A percentile compares a stretch with the other conserved stretches of the same genome.
phyloP scores from a whole-genome alignment of 306 rosid genomes.

The Rosa multiflora region DNA sequence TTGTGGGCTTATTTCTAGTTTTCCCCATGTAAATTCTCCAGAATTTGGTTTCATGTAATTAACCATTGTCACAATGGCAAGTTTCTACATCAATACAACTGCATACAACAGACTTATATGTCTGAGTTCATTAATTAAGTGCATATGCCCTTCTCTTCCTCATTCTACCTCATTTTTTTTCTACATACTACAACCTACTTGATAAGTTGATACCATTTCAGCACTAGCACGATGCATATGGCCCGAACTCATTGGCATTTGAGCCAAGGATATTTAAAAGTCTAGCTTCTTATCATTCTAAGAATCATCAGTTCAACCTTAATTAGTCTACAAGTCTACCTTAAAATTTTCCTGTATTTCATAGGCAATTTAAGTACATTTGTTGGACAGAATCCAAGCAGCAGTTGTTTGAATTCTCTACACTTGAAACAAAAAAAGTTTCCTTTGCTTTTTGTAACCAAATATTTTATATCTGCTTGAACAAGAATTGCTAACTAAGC shows the following conservation, averaged over 20 bases:
- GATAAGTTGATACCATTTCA: not conserved
- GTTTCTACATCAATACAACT: not conserved
- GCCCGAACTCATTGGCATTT: not conserved
- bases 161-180: not conserved
- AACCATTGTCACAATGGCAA: not conserved
- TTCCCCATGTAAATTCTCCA: not conserved
- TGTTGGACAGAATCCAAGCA: too few species aligned
- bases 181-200: not conserved
- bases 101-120: not conserved
- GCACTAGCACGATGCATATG: not conserved
- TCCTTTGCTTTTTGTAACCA: not conserved
- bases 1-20: not conserved
- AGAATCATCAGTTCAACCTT: too few species aligned
- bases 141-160: not conserved
- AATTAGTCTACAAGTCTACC: too few species aligned
- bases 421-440: too few species aligned
- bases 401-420: too few species aligned
- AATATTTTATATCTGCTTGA: too few species aligned
- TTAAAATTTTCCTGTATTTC: not conserved
- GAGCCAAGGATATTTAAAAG: not conserved
- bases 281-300: not conserved
- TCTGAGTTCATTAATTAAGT: not conserved
- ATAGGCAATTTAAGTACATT: not conserved
- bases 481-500: not conserved
- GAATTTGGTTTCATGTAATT: not conserved